phyloP scores from a whole-genome alignment of 768 basidiomycete species.

The Xerocomus potaroensis region DNA sequence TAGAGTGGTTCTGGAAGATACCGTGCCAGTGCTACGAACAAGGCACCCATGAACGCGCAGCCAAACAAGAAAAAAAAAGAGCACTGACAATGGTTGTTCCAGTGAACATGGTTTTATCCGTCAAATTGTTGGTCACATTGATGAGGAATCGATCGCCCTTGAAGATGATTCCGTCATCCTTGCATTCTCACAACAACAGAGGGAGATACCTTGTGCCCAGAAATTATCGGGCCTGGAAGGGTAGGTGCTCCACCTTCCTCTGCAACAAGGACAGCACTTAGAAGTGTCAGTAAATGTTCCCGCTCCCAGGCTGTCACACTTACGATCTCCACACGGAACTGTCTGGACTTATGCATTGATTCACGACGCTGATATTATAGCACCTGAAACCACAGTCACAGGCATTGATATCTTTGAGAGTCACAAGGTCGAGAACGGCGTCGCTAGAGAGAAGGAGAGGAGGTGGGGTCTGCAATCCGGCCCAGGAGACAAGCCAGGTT shows the following conservation, averaged over 20 bases:
- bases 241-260: slow-evolving; percentile 13
- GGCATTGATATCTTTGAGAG: not conserved
- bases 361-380: not conserved
- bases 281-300: slow-evolving; percentile 1
- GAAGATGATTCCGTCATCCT: not conserved
- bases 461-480: not conserved
- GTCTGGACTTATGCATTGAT: slow-evolving; percentile 9
- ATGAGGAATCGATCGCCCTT: slow-evolving; percentile 19
- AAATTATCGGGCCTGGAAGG: slow-evolving; percentile 39
- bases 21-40: slow-evolving; percentile 29
- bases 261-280: slow-evolving; percentile 34
- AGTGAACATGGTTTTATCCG: slow-evolving; percentile 14
- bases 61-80: too few species aligned
- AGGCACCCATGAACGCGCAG: not conserved
- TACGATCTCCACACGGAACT: slow-evolving; percentile 14
- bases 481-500: not conserved
- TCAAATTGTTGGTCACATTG: slow-evolving; percentile 15
- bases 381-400: not conserved
- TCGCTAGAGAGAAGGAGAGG: not conserved
- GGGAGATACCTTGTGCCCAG: slow-evolving; percentile 32
- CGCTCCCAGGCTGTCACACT: not conserved
- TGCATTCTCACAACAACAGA: not conserved
- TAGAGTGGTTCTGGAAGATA: slow-evolving; percentile 20
- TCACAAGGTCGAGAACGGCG: not conserved
- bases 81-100: slow-evolving; percentile 22